Conservation (phyloP, 2,329 filamentous ascomycete species). For the Epichloe festucae region DNA sequence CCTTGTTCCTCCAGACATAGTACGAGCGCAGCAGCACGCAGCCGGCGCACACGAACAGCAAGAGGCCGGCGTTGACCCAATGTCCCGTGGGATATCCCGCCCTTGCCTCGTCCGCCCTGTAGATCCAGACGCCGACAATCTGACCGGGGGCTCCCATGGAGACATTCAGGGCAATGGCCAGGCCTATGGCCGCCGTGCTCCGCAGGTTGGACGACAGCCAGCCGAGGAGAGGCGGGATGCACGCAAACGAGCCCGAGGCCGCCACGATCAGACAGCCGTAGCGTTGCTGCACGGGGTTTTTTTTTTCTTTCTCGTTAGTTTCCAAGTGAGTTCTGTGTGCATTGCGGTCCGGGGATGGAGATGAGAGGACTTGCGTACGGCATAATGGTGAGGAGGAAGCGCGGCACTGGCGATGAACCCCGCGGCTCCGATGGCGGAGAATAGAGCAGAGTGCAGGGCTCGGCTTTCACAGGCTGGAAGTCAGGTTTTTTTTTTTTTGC, state of each 20-base stretch:
- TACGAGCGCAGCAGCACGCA: not conserved
- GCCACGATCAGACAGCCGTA: conserved; percentile 60
- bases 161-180: conserved; percentile 60
- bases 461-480: conserved; percentile 11
- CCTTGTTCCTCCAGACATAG: not conserved
- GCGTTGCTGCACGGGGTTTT: conserved; percentile 37
- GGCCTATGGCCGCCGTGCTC: conserved; percentile 49
- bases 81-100: conserved; percentile 58
- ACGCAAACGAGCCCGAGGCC: conserved; percentile 52
- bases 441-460: conserved; percentile 28
- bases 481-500: no score
- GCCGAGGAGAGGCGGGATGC: conserved; percentile 56
- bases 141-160: conserved; percentile 55
- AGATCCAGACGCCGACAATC: conserved; percentile 63
- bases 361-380: conserved; percentile 22
- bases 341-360: no score
- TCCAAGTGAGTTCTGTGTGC: no score
- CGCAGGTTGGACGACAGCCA: conserved; percentile 58
- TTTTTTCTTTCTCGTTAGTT: no score
- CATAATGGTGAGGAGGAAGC: conserved; percentile 33
- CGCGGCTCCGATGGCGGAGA: conserved; percentile 30
- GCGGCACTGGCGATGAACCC: conserved; percentile 50
- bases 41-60: conserved; percentile 38
- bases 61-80: conserved; percentile 48
- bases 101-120: conserved; percentile 47